Evolutionary conservation across 2,329 filamentous ascomycete genomes (phyloP), one percentile per base, ranked within the genome.

Genomic region (Apiospora phragmitis): DNA sequence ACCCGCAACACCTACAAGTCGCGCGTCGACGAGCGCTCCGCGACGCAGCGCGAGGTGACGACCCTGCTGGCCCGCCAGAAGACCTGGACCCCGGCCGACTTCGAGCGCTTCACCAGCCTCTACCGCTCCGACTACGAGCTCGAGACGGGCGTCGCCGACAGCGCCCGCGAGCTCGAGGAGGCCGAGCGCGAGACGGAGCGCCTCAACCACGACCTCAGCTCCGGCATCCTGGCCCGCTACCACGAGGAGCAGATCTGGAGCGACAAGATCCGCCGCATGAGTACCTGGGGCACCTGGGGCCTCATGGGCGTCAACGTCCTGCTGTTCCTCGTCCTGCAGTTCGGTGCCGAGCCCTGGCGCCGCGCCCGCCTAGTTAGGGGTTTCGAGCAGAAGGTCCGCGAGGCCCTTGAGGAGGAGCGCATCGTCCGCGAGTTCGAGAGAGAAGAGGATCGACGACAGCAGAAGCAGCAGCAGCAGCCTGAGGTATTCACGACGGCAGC

Each of bases 191-290:
- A 93, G 42, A 90, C 97, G 72, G 93, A 97, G 82, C 91, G 93
- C 72, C 88, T 94, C 0, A 89, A 91, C 70, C 89, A 91, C 68
- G 89, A 91, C 76, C 85, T 99, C 69, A 95, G 93, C 79, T 91
- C 92, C 72, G 91, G 92, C 68, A 98, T 98, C 76, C 85, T 98
- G 68, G 93, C 93, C 72, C 90, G 97, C 72, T 99, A 99, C 82
- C 96, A 99, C 81, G 96, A 99, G 83, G 96, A 99, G 84, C 96
- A 99, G 84, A 97, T 99, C 70, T 99, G 96, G 96, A 97, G 94
- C 79, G 96, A 99, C 80, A 95, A 97, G 76, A 99, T 99, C 79
- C 88, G 96, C 45, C 88, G 96, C 74, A 97, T 97, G 86, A 96
- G 93, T 80, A 99, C 96, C 0, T 99, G 96, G 96, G 95, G 97